Evolutionary conservation across 2,329 filamentous ascomycete species (phyloP).

Genomic region (Myotisia sp.): DNA sequence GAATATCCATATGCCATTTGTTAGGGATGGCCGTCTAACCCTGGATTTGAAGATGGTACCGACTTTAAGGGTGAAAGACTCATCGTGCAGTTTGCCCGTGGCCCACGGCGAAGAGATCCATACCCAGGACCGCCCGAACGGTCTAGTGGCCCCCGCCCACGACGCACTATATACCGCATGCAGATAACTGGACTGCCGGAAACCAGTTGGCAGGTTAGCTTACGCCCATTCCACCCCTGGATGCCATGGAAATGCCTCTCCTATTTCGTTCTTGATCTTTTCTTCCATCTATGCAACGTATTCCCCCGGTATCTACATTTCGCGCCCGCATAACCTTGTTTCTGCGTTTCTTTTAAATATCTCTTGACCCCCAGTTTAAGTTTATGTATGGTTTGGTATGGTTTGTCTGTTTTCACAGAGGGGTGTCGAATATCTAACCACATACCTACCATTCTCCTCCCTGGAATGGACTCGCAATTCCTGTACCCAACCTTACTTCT

Average conservation of each 20-base stretch:
- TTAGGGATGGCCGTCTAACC: not conserved
- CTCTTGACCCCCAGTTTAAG: no score
- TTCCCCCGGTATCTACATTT: not conserved
- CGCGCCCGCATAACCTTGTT: no score
- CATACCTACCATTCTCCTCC: constrained; percentile 1
- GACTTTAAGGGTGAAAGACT: constrained; percentile 96
- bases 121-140: constrained; percentile 51
- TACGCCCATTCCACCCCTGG: constrained; percentile 20
- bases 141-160: constrained; percentile 56
- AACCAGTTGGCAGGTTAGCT: constrained; percentile 99
- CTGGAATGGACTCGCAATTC: not conserved
- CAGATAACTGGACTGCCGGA: constrained; percentile 94
- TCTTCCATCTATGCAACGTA: not conserved
- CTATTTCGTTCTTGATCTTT: not conserved
- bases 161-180: constrained; percentile 93
- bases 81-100: constrained; percentile 95
- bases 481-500: not conserved
- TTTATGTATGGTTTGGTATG: no score
- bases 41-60: constrained; percentile 58
- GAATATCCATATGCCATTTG: no score
- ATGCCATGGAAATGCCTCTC: constrained; percentile 14
- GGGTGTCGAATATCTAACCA: no score
- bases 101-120: constrained; percentile 56
- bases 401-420: no score
- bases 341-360: no score